Conservation (phyloP, 768 basidiomycete genomes). For the Lentinula boryana region DNA sequence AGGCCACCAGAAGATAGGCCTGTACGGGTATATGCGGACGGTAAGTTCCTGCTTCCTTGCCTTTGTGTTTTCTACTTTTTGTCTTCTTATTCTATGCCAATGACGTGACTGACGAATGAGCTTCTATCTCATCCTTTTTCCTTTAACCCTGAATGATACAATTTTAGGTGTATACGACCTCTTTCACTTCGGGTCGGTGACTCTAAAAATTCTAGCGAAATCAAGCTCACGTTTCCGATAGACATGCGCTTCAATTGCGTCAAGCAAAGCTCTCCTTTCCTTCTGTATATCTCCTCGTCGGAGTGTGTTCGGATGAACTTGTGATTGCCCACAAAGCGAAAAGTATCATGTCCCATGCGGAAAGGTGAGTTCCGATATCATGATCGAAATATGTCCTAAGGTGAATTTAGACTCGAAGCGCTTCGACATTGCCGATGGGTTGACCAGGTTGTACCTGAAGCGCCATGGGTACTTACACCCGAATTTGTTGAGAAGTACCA, state of each 20-base stretch:
- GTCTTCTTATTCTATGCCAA: neutral
- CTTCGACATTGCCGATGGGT: constrained; percentile 98
- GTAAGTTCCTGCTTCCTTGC: constrained; percentile 31
- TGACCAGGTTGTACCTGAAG: constrained; percentile 85
- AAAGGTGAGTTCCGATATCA: constrained; percentile 46
- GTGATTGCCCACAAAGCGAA: constrained; percentile 74
- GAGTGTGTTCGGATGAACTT: constrained; percentile 88
- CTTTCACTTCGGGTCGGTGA: constrained; percentile 86
- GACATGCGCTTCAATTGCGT: constrained; percentile 91
- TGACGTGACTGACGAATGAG: neutral
- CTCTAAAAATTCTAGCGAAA: constrained; percentile 2
- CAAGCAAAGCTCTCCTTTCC: constrained; percentile 95
- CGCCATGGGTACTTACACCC: constrained; percentile 85
- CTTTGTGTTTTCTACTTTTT: neutral
- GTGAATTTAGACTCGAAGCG: constrained; percentile 62
- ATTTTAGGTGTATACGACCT: constrained; percentile 86
- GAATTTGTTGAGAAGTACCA: constrained; percentile 78
- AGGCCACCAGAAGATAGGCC: constrained; percentile 76
- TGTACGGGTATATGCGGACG: constrained; percentile 91
- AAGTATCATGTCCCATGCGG: constrained; percentile 83
- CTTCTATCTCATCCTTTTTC: neutral
- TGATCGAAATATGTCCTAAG: constrained; percentile 1
- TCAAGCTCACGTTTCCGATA: constrained; percentile 22
- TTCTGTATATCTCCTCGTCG: constrained; percentile 84
- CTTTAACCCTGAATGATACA: neutral